Base-by-base conservation (phyloP, 2,329 filamentous ascomycete genomes). In the Mycosphaerella sp. region DNA sequence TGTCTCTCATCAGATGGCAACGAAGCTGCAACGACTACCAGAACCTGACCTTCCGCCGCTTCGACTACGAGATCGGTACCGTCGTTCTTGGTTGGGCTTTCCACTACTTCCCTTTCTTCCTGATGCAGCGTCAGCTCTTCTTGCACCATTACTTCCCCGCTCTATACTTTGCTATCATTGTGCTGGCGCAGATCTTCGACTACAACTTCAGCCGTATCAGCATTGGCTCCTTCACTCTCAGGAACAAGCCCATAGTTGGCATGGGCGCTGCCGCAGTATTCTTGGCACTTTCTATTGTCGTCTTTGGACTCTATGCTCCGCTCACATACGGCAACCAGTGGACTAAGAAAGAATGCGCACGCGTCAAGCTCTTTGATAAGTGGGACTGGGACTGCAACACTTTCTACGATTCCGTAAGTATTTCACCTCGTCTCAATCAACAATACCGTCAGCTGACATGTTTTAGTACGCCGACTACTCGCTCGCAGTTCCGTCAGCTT, bases 311-410 rank as follows among this genome's bases (percentile, higher is more conserved):
- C n/a, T 95, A 89, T 70, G 83, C 91, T 8, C 93, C 93, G 39
- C 78, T 98, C 38, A 84, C 88, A 9, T 98, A 98, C 67, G 93
- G 93, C 58, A 96, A 95, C 69, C 78, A 84, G 48, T 98, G 93
- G 93, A 98, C 92, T 48, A 87, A 89, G 76, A 76, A 80, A 55
- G 86, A 93, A 67, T 98, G 93, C 79, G 84, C 83, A 63, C 83
- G 83, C 53, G 85, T 93, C 58, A 97, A 97, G 78, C 77, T 98
- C 10, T 85, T 97, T 68, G 77, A 80, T 55, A 85, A 83, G 1
- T 98, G 93, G 93, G 93, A 98, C 70, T 98, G 92, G 81, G 93
- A 98, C 72, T 98, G 93, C 80, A 95, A 95, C 72, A 91, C 82
- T 56, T 98, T 98, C 77, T 78, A 86, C 64, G 84, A 85, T 61